A percentile compares a stretch with the other conserved stretches of the same genome.
Evolutionary conservation across 352 stramenopile species (phyloP).

Genomic region (Phytophthora megakarya): DNA sequence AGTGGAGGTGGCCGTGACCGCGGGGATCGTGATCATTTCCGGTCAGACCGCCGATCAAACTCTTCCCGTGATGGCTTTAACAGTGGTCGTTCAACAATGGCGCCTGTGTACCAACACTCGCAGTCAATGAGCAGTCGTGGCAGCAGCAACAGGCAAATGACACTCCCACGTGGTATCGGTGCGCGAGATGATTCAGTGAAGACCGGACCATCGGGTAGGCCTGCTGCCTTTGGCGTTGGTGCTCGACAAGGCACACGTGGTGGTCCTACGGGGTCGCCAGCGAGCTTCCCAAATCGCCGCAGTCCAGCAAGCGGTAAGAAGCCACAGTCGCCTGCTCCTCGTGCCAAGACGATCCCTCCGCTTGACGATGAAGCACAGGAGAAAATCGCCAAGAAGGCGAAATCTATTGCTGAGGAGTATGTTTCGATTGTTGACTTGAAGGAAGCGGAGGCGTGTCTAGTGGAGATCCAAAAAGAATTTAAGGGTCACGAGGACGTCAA

Average conservation of each 20-base stretch:
- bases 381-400: constrained; percentile 78
- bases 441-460: constrained; percentile 69
- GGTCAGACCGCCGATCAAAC: constrained; percentile 52
- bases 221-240: constrained; percentile 47
- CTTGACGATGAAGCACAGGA: constrained; percentile 67
- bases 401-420: constrained; percentile 81
- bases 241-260: constrained; percentile 25
- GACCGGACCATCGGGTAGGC: constrained; percentile 58
- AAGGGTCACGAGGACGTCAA: constrained; percentile 64
- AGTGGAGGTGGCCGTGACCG: constrained; percentile 40
- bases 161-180: constrained; percentile 50
- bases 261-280: constrained; percentile 35
- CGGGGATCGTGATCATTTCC: constrained; percentile 42
- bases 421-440: constrained; percentile 72
- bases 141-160: constrained; percentile 48
- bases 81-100: constrained; percentile 54
- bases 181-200: constrained; percentile 67
- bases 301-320: constrained; percentile 37
- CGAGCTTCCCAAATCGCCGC: constrained; percentile 38
- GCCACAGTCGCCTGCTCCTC: constrained; percentile 35
- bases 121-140: constrained; percentile 56
- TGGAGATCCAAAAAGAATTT: constrained; percentile 70
- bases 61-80: constrained; percentile 69
- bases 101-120: constrained; percentile 54
- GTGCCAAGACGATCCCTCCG: constrained; percentile 36